Evolutionary conservation across 2,329 filamentous ascomycete genomes (phyloP).

Genomic region (Neoarthrinium moseri): DNA sequence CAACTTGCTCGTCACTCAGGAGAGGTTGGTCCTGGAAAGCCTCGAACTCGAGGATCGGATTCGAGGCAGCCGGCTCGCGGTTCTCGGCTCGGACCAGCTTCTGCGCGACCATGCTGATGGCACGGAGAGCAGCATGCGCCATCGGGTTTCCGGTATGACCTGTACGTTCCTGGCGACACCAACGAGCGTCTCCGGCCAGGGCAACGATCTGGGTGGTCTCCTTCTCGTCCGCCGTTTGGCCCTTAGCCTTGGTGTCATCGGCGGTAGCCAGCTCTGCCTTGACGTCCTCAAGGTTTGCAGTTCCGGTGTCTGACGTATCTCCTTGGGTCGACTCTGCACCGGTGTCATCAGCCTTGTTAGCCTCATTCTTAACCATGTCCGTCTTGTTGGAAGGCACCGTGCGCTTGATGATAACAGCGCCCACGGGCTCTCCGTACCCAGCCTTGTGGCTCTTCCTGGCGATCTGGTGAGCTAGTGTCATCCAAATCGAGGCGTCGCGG

Average conservation of each 20-base stretch:
- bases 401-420: constrained; percentile 73
- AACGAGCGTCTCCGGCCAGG: constrained; percentile 74
- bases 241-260: constrained; percentile 12
- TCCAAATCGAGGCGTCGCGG: constrained; percentile 63
- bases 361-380: constrained; percentile 15
- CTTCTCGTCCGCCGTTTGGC: constrained; percentile 26
- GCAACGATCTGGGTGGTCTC: constrained; percentile 59
- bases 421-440: constrained; percentile 67
- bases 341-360: constrained; percentile 6
- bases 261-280: constrained; percentile 8
- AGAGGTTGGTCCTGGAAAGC: constrained; percentile 69
- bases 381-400: constrained; percentile 23
- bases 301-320: constrained; percentile 1
- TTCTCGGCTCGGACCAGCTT: constrained; percentile 59
- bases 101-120: constrained; percentile 79
- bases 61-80: constrained; percentile 30
- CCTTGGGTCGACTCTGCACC: constrained; percentile 5
- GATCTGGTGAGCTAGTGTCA: constrained; percentile 64
- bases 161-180: constrained; percentile 51
- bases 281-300: constrained; percentile 6
- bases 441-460: constrained; percentile 57
- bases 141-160: constrained; percentile 67
- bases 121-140: constrained; percentile 75
- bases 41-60: constrained; percentile 51
- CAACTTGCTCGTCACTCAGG: constrained; percentile 61